Base-by-base conservation (phyloP, 2,329 filamentous ascomycete genomes). In the Colletotrichum liaoningense region DNA sequence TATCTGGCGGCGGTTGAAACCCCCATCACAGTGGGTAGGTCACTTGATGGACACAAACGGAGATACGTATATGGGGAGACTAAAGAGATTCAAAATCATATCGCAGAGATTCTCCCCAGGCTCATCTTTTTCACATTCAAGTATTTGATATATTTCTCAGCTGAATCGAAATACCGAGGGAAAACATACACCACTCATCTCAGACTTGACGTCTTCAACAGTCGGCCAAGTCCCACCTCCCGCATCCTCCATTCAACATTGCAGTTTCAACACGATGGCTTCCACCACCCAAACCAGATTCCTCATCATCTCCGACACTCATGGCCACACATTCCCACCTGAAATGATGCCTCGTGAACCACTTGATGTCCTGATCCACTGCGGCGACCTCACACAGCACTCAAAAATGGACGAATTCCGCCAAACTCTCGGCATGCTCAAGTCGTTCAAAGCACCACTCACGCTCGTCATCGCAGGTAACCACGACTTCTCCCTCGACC, bases 391-490 rank as follows among this genome's bases (percentile, higher is more conserved):
- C 3, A 88, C 87, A 0, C 76, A 84, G 0, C 78, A 81, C 24
- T 88, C 86, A 0, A 85, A 82, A 38, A 52, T 88, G 0, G 63
- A 79, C 0, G 85, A 87, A 60, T 85, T 83, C 57, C 76, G 72
- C 28, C 73, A 76, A 4, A 79, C 84, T 0, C 76, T 89, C 3
- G 65, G 79, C 2, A 76, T 86, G 0, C 79, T 89, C 0, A 74
- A 80, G 5, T 56, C 64, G 0, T 77, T 88, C 12, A 72, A 84
- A 1, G 86, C 86, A 0, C 82, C 84, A 0, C 77, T 88, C 4
- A 89, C 88, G 64, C 76, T 89, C 1, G 80, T 84, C 5, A 88
- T 89, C 63, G 82, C 87, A 1, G 87, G 88, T 0, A 89, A 89
- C 60, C 86, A 89, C 72, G 86, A 90, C 72, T 87, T 88, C 49